Base-by-base conservation (phyloP, 495 filamentous ascomycete species). In the Choiromyces venosus region DNA sequence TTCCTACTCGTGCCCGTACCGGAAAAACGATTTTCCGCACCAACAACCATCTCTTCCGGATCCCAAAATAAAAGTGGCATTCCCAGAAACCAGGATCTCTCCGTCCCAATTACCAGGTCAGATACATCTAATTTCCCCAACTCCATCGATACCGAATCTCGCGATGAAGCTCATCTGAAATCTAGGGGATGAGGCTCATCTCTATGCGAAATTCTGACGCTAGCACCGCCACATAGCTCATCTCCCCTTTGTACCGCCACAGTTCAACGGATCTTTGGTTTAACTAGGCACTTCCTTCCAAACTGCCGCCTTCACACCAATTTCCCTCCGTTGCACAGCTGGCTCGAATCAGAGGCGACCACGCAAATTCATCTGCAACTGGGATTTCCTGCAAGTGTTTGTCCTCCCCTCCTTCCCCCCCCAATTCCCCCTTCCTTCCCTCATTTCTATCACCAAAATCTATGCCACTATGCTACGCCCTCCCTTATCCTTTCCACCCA, bases 311-410 rank as follows among this genome's bases (percentile, higher is more conserved):
- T 33, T 61, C 52, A 29, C 52, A 61, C 52, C 46, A 14, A 61
- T 33, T 61, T 25, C 7, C 25, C 25, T 33, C 33, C 52, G 52
- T 61, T 61, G 52, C 52, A 61, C 52, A 61, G 52, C 25, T 61
- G 52, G 52, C 68, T 76, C 78, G 77, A 80, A 80, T 80, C 78
- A 80, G 78, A 80, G 78, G 70, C 77, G 73, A 76, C 78, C 78
- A 80, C 78, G 78, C 76, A 80, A 76, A 69, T 42, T n/a, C 16
- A 25, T n/a, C 21, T 56, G 39, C 37, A 70, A 38, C 67, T 68
- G 21, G 35, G 68, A 70, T 70, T 33, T 70, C 18, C 39, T 70
- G 52, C 39, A 52, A 16, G 9, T 66, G 40, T 52, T 38, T 52
- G 42, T 65, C 42, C 25, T 70, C 40, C 39, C 68, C 40, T 70